Evolutionary conservation across 768 basidiomycete species (phyloP).

Genomic region (Rossbeevera mucosa): DNA sequence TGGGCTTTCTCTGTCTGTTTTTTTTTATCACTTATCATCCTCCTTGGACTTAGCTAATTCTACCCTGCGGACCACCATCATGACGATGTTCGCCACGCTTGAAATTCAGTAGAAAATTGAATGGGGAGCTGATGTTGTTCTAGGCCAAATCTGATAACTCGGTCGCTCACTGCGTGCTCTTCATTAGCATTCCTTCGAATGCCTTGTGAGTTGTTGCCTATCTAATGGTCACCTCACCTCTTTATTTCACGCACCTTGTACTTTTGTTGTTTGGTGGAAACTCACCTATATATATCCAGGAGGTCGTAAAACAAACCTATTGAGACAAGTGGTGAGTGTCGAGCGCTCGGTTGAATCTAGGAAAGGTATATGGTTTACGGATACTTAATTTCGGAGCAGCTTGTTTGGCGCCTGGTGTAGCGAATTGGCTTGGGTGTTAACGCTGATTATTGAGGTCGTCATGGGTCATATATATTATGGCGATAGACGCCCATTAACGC

Average conservation of each 20-base stretch:
- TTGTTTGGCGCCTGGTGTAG: too few relatives aligned
- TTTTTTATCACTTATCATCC: background rate
- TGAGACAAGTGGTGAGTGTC: background rate
- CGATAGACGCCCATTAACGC: background rate
- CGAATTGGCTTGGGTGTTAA: too few relatives aligned
- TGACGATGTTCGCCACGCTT: slow-evolving; percentile 4
- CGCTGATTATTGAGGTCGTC: background rate
- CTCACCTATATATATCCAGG: slow-evolving; percentile 1
- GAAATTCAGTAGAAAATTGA: slow-evolving; percentile 1
- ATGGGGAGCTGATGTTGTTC: background rate
- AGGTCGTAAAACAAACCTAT: background rate
- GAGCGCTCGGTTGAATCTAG: background rate
- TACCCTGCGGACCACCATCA: background rate
- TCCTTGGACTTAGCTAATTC: background rate
- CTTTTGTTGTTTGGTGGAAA: background rate
- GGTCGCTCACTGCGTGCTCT: background rate
- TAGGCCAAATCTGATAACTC: background rate
- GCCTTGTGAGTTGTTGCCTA: background rate
- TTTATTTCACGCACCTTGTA: background rate
- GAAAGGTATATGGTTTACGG: too few relatives aligned
- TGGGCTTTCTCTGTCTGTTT: background rate
- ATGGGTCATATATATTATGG: too few relatives aligned
- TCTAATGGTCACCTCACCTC: background rate
- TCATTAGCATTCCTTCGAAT: background rate
- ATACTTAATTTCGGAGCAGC: background rate